These are phyloP conservation scores for Fusarium pseudonygamai DNA, from an alignment of 2,329 filamentous ascomycete species.

Conservation along the genomic window DNA sequence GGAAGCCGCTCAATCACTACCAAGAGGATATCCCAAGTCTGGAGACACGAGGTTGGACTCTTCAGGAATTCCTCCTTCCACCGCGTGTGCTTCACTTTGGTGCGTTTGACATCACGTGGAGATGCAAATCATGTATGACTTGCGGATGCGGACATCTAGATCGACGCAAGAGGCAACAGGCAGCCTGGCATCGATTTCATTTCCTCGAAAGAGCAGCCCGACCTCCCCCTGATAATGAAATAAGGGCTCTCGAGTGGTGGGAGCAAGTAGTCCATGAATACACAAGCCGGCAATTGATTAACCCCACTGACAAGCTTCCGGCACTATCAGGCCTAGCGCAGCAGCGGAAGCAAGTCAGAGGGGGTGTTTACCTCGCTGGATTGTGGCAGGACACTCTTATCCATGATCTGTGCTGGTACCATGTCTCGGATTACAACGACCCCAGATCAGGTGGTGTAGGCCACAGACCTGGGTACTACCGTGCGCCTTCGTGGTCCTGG, in stretches of 20 bases:
- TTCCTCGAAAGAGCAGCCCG: background rate
- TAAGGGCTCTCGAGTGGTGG: background rate
- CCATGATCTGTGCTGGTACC: background rate
- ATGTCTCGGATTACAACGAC: background rate
- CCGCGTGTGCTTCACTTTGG: background rate
- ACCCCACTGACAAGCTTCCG: background rate
- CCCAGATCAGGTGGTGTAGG: background rate
- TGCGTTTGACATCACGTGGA: background rate
- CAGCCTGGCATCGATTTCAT: background rate
- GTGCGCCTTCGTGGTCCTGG: background rate
- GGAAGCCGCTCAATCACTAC: background rate
- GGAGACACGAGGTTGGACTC: background rate
- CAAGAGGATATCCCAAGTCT: rapidly evolving
- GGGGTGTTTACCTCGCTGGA: background rate
- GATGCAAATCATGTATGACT: background rate
- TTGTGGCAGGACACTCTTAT: background rate
- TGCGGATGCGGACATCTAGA: background rate
- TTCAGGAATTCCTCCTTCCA: background rate
- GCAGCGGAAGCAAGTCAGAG: background rate
- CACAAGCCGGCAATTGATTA: background rate
- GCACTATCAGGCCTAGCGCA: background rate
- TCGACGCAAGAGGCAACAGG: background rate
- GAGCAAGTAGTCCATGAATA: background rate
- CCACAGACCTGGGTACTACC: background rate
- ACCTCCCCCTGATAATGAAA: background rate